Evolutionary conservation across 2,329 filamentous ascomycete species (phyloP).

Genomic region (Claviceps cyperi): DNA sequence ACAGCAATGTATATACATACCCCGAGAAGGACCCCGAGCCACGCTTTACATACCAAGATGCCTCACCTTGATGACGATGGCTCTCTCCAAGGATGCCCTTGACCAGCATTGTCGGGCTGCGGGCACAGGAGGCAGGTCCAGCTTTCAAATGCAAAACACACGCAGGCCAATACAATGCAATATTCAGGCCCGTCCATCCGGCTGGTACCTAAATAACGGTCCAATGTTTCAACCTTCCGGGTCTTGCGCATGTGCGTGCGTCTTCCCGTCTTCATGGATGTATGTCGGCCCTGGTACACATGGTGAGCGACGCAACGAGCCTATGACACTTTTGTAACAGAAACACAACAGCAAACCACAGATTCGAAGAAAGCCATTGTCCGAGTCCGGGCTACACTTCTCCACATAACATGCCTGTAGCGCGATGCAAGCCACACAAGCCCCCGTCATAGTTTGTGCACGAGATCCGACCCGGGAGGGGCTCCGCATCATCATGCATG

Average conservation of each 20-base stretch:
- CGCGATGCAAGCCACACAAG: neutral
- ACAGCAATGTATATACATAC: no score
- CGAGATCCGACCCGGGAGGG: neutral
- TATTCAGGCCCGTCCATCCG: neutral
- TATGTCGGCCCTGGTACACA: constrained; percentile 12
- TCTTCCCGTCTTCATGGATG: constrained; percentile 11
- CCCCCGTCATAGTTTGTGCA: constrained; percentile 3
- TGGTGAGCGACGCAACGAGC: constrained; percentile 8
- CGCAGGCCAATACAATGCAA: no score
- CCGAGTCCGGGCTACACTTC: constrained; percentile 12
- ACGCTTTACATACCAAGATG: neutral
- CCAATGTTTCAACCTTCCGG: neutral
- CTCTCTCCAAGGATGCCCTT: neutral
- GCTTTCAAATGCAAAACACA: no score
- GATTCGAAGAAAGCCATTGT: constrained; percentile 6
- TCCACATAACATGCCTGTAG: constrained; percentile 12
- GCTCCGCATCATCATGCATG: neutral
- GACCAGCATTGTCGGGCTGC: no score
- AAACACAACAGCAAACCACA: constrained; percentile 9
- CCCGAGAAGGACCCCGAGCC: no score
- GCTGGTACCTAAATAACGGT: neutral
- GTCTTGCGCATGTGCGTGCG: constrained; percentile 5
- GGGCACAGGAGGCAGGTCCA: no score
- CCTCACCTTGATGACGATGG: neutral
- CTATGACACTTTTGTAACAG: constrained; percentile 20